Base-by-base conservation (phyloP, 768 basidiomycete species). In the Russula olivacea region DNA sequence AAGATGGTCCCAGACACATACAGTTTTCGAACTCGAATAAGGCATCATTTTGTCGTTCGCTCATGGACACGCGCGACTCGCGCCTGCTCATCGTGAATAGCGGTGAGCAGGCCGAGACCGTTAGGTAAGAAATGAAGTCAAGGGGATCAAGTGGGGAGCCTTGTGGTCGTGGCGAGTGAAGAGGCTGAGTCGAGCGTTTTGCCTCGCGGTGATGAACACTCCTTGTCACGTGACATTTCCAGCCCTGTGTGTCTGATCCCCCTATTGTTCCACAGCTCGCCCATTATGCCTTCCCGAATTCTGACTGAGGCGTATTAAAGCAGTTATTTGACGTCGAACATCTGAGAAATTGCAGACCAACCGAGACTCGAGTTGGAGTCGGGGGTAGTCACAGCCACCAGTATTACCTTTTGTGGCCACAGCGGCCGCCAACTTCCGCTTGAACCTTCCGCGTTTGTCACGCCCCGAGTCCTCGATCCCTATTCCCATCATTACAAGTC, bases 11-110 rank as follows among this genome's bases (percentile, higher is more conserved):
- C n/a, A 63, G 55, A 55, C 45, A 81, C 89, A 70, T 74, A 93
- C 90, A 91, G 70, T 82, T 88, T 76, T 93, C 91, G 69, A 91
- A 91, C 71, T 93, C 91, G 64, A 86, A 80, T 48, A 93, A 77
- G 52, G 89, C 86, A 75, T 91, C 90, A 72, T 83, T 87, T 76
- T 89, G 89, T 68, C 86, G 80, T 65, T 75, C 78, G 57, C 80
- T 82, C 66, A 85, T 76, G 34, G 87, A 89, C 53, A 74, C 64
- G 63, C 75, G 74, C 55, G 74, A 74, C 59, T 74, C 73, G 63
- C 75, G 71, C 72, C 75, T 74, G 71, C 74, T 76, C 75, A 76
- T 76, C 68, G 71, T 72, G 58, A 15, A 38, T 25, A 41, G 50
- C 54, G 53, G 62, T n/a, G 66, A 68, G 57, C 66, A 63, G 66